phyloP scores from a whole-genome alignment of 306 rosid genomes.

The Pyrus bretschneideri region DNA sequence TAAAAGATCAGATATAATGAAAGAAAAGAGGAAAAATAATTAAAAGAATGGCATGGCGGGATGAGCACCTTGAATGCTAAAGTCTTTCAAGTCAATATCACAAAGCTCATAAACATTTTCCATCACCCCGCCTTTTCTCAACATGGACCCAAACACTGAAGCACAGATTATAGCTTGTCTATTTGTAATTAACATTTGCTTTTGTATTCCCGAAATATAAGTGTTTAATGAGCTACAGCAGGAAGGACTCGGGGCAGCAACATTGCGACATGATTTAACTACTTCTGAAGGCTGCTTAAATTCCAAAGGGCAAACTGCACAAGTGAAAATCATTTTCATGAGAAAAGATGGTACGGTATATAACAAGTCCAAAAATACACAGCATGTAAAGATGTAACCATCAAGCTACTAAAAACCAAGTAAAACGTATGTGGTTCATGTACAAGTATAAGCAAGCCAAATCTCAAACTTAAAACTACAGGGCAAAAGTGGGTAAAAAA shows the following conservation, averaged over 20 bases:
- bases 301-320: slow-evolving; percentile 86
- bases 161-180: slow-evolving; percentile 96
- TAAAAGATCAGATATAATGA: slow-evolving; percentile 19
- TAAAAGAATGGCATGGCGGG: slow-evolving; percentile 8
- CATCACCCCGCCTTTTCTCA: slow-evolving; percentile 82
- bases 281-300: slow-evolving; percentile 81
- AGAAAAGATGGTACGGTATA: neutral
- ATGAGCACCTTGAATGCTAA: slow-evolving; percentile 81
- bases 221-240: slow-evolving; percentile 86
- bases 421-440: neutral
- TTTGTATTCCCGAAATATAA: slow-evolving; percentile 75
- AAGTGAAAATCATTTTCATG: slow-evolving; percentile 20
- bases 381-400: neutral
- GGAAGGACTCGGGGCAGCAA: slow-evolving; percentile 84
- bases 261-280: slow-evolving; percentile 66
- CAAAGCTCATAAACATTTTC: slow-evolving; percentile 85
- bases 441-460: neutral
- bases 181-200: slow-evolving; percentile 92
- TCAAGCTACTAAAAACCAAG: neutral
- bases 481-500: neutral
- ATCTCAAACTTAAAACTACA: neutral
- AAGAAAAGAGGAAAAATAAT: slow-evolving; percentile 2
- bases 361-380: neutral
- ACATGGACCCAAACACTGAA: slow-evolving; percentile 80
- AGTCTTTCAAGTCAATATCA: slow-evolving; percentile 95